Conservation (phyloP, 2,329 filamentous ascomycete species). For the Ploettnerulaceae sp. region DNA sequence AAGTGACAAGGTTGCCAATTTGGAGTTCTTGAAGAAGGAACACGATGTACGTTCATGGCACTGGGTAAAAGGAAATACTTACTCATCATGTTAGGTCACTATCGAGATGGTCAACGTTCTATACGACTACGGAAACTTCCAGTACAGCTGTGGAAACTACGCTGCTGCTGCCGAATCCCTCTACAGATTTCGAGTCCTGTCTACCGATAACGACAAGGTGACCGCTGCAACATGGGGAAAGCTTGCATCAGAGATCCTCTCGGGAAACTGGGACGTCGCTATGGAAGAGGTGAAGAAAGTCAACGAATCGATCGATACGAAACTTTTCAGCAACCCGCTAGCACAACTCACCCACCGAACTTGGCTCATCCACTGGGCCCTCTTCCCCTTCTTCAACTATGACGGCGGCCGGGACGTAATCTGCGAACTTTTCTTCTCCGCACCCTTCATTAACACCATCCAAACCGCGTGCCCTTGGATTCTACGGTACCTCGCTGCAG, state of each 20-base stretch:
- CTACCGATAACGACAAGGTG: conserved; percentile 97
- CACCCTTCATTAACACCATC: conserved; percentile 98
- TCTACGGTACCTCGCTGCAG: conserved; percentile 85
- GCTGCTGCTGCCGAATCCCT: conserved; percentile 83
- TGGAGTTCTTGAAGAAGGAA: conserved; percentile 95
- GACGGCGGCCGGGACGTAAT: conserved; percentile 85
- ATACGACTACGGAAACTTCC: conserved; percentile 93
- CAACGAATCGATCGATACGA: conserved; percentile 86
- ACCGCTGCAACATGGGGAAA: conserved; percentile 96
- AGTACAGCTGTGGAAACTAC: conserved; percentile 97
- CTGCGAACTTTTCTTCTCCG: conserved; percentile 95
- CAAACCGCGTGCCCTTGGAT: conserved; percentile 98
- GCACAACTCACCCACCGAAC: conserved; percentile 95
- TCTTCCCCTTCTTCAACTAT: conserved; percentile 99
- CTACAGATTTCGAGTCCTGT: conserved; percentile 96
- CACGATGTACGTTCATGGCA: conserved; percentile 62
- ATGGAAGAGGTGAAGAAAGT: conserved; percentile 89
- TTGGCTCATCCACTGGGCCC: conserved; percentile 96
- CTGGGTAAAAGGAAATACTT: conserved; percentile 2
- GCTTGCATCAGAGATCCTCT: conserved; percentile 91
- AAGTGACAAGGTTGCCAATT: conserved; percentile 97
- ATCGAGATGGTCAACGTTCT: conserved; percentile 93
- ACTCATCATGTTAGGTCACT: conserved; percentile 56
- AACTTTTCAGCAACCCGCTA: conserved; percentile 92
- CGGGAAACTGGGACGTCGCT: conserved; percentile 89